Evolutionary conservation across 352 stramenopile genomes (phyloP), one percentile per base, ranked within the genome.

Genomic region (Globisporangium paddicum): DNA sequence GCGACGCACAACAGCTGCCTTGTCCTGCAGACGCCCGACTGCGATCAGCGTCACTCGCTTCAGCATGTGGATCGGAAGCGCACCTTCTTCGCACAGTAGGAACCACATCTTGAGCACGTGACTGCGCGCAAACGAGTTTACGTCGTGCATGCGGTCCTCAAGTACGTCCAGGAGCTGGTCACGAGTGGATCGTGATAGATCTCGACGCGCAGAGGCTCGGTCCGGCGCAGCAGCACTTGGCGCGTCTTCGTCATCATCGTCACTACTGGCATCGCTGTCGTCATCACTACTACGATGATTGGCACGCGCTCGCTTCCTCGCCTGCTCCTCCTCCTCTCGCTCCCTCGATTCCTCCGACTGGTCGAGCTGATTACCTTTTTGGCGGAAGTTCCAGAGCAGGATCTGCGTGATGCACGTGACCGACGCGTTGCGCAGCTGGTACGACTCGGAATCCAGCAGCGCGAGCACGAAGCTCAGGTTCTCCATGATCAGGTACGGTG

Each of bases 71-170:
- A 97, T 64, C 4, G 96, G 96, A 5, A 99, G 63, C 10, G 83
- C 86, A 19, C 86, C 79, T 63, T 83, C 75, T 52, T 97, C 79
- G 21, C 84, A 87, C 6, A 99, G 73, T 14, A 82, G 67, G 44
- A 82, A 81, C 77, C 89, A 96, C 60, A 95, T 89, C 62, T 97
- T 97, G 25, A 99, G 73, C 34, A 95, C 82, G 34, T 96, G 86
- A 14, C 84, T 83, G 47, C 96, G 73, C 4, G 91, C 96, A 60
- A 97, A 98, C 0, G 91, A 97, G 57, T 96, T 98, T 18, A 95
- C 67, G 69, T 99, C 96, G 41, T 91, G 77, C n/a, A 82, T 80
- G 50, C 93, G 83, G 53, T 96, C 87, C 47, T 90, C 79, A 0
- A 99, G 68, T 44, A 99, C 83, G 44, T 82, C 82, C 19, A 98